A percentile compares a stretch with the other conserved stretches of the same genome.
phyloP scores from a whole-genome alignment of 257 asterid species.

The Leptodermis oblonga region DNA sequence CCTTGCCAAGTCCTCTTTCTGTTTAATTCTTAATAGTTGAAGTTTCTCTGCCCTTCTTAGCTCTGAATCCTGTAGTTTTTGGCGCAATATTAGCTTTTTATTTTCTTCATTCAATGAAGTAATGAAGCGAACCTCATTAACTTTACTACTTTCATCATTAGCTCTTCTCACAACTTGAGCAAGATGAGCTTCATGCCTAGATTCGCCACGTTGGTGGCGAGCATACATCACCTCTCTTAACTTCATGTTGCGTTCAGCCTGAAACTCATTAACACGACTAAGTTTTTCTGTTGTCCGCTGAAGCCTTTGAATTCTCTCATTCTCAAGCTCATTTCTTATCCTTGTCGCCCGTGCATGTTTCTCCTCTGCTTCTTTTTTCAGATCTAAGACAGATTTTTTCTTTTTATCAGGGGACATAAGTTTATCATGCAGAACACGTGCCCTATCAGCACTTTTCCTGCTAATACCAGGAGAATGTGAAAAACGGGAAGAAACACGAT shows the following conservation, averaged over 20 bases:
- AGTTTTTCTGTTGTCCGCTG: conserved; percentile 91
- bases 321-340: conserved; percentile 91
- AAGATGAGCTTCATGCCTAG: conserved; percentile 90
- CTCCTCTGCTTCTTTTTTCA: conserved; percentile 92
- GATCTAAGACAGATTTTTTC: conserved; percentile 77
- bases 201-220: conserved; percentile 87
- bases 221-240: conserved; percentile 87
- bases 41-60: conserved; percentile 94
- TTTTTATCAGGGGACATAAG: conserved; percentile 98
- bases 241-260: conserved; percentile 82
- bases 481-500: conserved; percentile 80
- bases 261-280: conserved; percentile 92
- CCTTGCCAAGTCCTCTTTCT: conserved; percentile 93
- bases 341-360: conserved; percentile 98
- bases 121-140: conserved; percentile 95
- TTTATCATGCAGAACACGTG: conserved; percentile 83
- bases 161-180: conserved; percentile 98
- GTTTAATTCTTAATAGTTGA: conserved; percentile 77
- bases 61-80: conserved; percentile 87
- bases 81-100: conserved; percentile 84
- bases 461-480: conserved; percentile 86
- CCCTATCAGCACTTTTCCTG: conserved; percentile 83
- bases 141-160: conserved; percentile 96
- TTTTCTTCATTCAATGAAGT: conserved; percentile 96
- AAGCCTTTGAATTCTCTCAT: conserved; percentile 92